phyloP scores from a whole-genome alignment of 2,329 filamentous ascomycete genomes.

The Verticillium nubilum region DNA sequence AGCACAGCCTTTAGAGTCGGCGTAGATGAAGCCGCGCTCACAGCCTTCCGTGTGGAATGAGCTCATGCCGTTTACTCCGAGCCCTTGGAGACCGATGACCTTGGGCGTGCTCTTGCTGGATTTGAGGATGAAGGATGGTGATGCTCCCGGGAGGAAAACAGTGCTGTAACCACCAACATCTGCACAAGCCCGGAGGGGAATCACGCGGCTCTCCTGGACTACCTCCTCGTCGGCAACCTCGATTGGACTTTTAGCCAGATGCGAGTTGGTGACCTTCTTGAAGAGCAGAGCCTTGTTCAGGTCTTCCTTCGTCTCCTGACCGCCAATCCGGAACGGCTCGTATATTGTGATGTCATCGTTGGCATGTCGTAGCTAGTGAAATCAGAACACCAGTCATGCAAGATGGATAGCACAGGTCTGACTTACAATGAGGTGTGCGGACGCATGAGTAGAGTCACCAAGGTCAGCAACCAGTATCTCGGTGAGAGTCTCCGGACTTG shows the following conservation, averaged over 20 bases:
- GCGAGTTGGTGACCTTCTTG: conserved; percentile 66
- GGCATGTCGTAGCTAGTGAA: conserved; percentile 62
- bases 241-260: conserved; percentile 54
- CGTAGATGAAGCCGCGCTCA: conserved; percentile 77
- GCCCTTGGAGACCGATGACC: conserved; percentile 66
- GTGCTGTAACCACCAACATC: conserved; percentile 74
- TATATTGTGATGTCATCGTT: conserved; percentile 85
- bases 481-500: conserved; percentile 65
- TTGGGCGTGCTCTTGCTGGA: conserved; percentile 72
- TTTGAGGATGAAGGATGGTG: conserved; percentile 77
- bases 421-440: conserved; percentile 77
- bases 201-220: conserved; percentile 37
- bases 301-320: conserved; percentile 23
- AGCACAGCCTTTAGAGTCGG: conserved; percentile 67
- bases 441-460: conserved; percentile 64
- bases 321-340: conserved; percentile 61
- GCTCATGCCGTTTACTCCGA: conserved; percentile 65
- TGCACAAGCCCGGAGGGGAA: conserved; percentile 51
- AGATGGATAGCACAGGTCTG: neutral
- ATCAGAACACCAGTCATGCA: neutral
- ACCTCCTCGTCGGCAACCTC: conserved; percentile 45
- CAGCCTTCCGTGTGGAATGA: conserved; percentile 73
- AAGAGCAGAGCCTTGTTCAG: conserved; percentile 63
- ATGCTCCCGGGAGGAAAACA: conserved; percentile 75
- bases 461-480: conserved; percentile 83